Evolutionary conservation across 2,329 filamentous ascomycete genomes (phyloP), one percentile per base, ranked within the genome.

Genomic region (Aspergillus pseudonomiae): DNA sequence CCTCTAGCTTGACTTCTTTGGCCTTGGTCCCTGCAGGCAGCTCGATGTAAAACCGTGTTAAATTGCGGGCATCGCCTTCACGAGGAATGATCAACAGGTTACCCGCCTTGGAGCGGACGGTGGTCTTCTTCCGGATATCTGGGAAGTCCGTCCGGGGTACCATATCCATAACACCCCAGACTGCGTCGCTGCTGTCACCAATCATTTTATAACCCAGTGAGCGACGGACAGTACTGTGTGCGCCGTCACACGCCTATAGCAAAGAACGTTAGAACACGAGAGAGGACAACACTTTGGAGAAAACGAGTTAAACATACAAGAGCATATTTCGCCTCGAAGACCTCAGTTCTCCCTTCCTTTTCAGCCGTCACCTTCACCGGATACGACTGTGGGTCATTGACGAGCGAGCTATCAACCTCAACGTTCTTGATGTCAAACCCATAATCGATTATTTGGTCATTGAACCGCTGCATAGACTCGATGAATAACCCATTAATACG

Each of bases 11-110:
- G 41, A 89, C 84, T 24, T 82, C 78, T 62, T 81, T 84, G 1
- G 84, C 80, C 2, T 81, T 80, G 0, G 82, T 85, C 6, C 82
- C 81, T 0, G 71, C 70, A 0, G 83, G 82, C 1, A 90, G 73
- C 71, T 90, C 84, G 61, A 89, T 87, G 73, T 89, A 90, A 72
- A 89, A 86, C 16, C 88, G 84, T 1, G 84, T 85, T 65, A 90
- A 75, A 57, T 83, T 83, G 2, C 83, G 74, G 58, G 82, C 83
- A 1, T 84, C 83, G 3, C 83, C 83, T 71, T 85, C 83, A n/a
- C 83, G 80, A 0, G 83, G 83, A 45, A 86, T 85, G 60, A 85
- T 81, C 68, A 84, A 65, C 14, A 84, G 62, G 24, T 79, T 83
- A 4, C 83, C 83, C 0, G 77, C 71, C 4, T 79, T 66, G 4